phyloP scores from a whole-genome alignment of 2,329 filamentous ascomycete species.

The Cadophora sp. region DNA sequence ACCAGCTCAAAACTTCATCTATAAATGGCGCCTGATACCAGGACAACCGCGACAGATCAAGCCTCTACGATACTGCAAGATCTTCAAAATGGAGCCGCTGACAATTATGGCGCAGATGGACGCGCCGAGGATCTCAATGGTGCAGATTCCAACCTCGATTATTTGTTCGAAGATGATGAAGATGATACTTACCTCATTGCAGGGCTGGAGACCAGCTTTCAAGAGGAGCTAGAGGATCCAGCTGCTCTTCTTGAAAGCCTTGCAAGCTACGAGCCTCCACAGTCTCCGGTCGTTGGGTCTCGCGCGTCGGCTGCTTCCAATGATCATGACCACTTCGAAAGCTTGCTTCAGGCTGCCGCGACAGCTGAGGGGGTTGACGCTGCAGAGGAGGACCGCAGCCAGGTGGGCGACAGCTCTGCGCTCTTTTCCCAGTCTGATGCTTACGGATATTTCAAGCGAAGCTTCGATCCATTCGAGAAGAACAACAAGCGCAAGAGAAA shows the following conservation, averaged over 20 bases:
- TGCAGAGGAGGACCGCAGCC: constrained; percentile 5
- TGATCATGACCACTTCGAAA: constrained; percentile 38
- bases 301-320: neutral
- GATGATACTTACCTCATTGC: constrained; percentile 30
- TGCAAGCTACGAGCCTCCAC: constrained; percentile 33
- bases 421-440: constrained; percentile 5
- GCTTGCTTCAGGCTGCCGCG: constrained; percentile 38
- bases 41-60: constrained; percentile 13
- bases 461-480: neutral
- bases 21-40: constrained; percentile 12
- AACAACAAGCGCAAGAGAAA: constrained; percentile 23
- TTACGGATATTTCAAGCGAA: constrained; percentile 18
- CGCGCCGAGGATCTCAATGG: constrained; percentile 26
- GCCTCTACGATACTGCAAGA: constrained; percentile 13
- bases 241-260: constrained; percentile 39
- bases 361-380: constrained; percentile 32
- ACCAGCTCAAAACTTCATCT: neutral
- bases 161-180: constrained; percentile 18
- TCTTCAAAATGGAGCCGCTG: constrained; percentile 12
- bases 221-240: constrained; percentile 34
- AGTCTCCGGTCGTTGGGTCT: neutral
- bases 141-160: constrained; percentile 22
- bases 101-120: neutral
- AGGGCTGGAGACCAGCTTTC: constrained; percentile 31
- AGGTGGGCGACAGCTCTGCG: constrained; percentile 13